A percentile compares a stretch with the other conserved stretches of the same genome.
These are phyloP conservation scores for Eucalyptus fibrosa DNA, from an alignment of 345 rosid genomes.

Conservation along the genomic window DNA sequence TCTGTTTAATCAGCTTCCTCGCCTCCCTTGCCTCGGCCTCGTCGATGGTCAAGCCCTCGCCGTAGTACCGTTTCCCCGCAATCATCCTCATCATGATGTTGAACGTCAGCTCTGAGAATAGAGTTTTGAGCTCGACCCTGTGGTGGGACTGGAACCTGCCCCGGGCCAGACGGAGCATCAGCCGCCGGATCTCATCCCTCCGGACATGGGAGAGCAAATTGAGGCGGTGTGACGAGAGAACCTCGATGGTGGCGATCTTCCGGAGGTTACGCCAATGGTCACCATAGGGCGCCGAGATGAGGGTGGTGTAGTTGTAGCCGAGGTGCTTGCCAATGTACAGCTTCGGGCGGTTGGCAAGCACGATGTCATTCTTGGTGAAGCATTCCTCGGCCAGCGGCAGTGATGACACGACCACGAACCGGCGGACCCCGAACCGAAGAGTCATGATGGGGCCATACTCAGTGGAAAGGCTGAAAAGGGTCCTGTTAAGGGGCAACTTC, in stretches of 20 bases:
- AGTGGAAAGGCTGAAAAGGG: constrained; percentile 11
- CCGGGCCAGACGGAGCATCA: constrained; percentile 17
- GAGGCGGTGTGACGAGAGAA: constrained; percentile 41
- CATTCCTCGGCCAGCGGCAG: constrained; percentile 26
- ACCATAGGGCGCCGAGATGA: constrained; percentile 20
- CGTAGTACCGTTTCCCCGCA: constrained; percentile 30
- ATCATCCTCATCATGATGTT: constrained; percentile 23
- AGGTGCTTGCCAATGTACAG: constrained; percentile 13
- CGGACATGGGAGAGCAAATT: constrained; percentile 9
- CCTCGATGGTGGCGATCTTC: constrained; percentile 19
- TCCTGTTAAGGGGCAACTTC: not conserved
- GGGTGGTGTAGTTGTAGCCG: constrained; percentile 17
- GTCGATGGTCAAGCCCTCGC: not conserved
- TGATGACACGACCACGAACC: constrained; percentile 19
- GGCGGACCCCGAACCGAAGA: constrained; percentile 16
- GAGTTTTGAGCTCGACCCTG: constrained; percentile 25
- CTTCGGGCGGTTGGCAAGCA: constrained; percentile 36
- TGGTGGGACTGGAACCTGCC: not conserved
- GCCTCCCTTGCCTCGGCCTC: not conserved
- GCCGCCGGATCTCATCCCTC: constrained; percentile 26
- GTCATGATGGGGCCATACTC: constrained; percentile 18
- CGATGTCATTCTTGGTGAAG: constrained; percentile 31
- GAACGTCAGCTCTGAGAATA: constrained; percentile 15
- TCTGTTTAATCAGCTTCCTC: constrained; percentile 7
- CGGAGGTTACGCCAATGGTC: constrained; percentile 63